A percentile compares a stretch with the other conserved stretches of the same genome.
These are phyloP conservation scores for Aureobasidium sp. DNA, from an alignment of 2,329 filamentous ascomycete genomes.

Conservation along the genomic window DNA sequence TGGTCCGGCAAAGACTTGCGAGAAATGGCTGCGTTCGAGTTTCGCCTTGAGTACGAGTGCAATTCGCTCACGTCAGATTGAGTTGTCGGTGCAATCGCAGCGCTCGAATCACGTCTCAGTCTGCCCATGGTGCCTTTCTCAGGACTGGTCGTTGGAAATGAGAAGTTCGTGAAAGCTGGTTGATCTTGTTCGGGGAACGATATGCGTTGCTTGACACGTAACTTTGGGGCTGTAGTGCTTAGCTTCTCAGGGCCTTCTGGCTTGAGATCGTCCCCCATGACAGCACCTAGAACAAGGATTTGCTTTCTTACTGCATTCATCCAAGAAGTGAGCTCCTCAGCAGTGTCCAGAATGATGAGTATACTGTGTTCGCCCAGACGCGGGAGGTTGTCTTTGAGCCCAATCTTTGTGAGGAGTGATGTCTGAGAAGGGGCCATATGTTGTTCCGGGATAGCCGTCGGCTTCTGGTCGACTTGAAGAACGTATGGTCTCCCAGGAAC, in stretches of 20 bases:
- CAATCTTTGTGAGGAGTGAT: slow-evolving; percentile 45
- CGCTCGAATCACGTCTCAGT: not conserved
- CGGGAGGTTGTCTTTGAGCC: slow-evolving; percentile 49
- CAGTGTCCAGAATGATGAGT: slow-evolving; percentile 64
- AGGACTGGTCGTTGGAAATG: not conserved
- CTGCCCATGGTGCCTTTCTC: not conserved
- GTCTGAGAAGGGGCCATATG: not conserved
- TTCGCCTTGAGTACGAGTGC: not conserved
- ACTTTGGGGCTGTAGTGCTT: not conserved
- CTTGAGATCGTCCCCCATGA: slow-evolving; percentile 23
- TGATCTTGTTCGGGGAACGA: not conserved
- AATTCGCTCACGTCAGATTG: not conserved
- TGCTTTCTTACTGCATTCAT: slow-evolving; percentile 60
- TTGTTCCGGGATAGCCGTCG: not conserved
- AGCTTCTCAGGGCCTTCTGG: not conserved
- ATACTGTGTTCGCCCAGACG: slow-evolving; percentile 56
- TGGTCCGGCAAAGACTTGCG: not conserved
- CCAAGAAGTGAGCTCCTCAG: slow-evolving; percentile 72
- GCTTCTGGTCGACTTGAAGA: slow-evolving; percentile 59
- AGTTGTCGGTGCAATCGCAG: not conserved
- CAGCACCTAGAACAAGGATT: slow-evolving; percentile 64
- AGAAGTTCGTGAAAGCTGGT: slow-evolving; percentile 6
- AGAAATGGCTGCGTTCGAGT: not conserved
- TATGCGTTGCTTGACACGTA: not conserved
- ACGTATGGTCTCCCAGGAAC: slow-evolving; percentile 78